Evolutionary conservation across 148 eudicot species (phyloP).

Genomic region (Rheum nobile): DNA sequence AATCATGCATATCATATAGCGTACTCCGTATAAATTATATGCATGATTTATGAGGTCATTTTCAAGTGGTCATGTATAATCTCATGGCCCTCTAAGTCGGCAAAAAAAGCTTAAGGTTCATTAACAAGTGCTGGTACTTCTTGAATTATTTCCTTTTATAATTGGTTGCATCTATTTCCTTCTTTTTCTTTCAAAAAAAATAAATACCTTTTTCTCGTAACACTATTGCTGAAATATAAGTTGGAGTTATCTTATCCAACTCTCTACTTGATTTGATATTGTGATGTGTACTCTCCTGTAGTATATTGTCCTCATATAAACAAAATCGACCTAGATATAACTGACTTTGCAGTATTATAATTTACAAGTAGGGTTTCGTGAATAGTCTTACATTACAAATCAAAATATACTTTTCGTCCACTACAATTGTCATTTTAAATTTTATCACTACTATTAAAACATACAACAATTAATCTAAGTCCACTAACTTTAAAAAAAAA

Average conservation of each 20-base stretch:
- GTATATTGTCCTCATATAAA: too few species aligned
- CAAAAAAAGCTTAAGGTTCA: neutral
- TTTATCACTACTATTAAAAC: too few species aligned
- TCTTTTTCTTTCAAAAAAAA: neutral
- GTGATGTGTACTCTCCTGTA: too few species aligned
- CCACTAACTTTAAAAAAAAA: too few species aligned
- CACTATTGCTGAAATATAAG: neutral
- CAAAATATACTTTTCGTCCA: too few species aligned
- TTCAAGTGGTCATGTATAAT: neutral
- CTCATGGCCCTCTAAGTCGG: neutral
- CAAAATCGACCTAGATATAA: too few species aligned
- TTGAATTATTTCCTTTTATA: neutral
- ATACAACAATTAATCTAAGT: too few species aligned
- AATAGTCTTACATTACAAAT: too few species aligned
- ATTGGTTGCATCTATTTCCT: neutral
- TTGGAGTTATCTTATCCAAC: slow-evolving; percentile 2
- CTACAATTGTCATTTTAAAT: too few species aligned
- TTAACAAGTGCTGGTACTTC: neutral
- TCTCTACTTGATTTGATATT: neutral
- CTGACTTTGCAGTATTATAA: neutral
- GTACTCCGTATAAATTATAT: neutral
- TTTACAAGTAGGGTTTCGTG: too few species aligned
- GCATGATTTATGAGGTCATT: neutral
- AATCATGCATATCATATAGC: neutral
- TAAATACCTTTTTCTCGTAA: neutral